Conservation (phyloP, 345 rosid genomes). For the Corymbia maculata region DNA sequence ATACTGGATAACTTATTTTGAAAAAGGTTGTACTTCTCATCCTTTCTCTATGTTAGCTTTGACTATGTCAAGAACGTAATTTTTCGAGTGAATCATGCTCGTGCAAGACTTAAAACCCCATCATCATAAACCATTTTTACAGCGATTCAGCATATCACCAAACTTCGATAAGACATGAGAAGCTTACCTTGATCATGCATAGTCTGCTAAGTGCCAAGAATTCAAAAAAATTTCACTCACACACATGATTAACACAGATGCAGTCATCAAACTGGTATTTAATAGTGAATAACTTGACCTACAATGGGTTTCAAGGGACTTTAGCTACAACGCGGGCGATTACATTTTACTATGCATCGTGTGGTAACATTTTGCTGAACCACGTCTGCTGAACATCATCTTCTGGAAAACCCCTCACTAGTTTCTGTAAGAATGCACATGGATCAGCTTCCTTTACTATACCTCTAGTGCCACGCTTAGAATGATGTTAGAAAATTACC, state of each 20-base stretch:
- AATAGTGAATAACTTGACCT: no score
- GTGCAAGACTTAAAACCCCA: slow-evolving; percentile 1
- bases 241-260: no score
- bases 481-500: no score
- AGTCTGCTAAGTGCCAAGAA: neutral
- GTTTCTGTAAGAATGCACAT: no score
- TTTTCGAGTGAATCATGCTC: neutral
- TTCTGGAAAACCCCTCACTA: neutral
- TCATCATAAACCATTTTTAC: slow-evolving; percentile 10
- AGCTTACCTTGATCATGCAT: neutral
- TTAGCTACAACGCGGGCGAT: no score
- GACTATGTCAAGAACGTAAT: slow-evolving; percentile 3
- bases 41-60: neutral
- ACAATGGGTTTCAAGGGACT: no score
- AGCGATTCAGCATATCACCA: neutral
- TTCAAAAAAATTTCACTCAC: neutral
- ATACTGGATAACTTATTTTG: neutral
- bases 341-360: no score
- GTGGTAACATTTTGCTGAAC: neutral
- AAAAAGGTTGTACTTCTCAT: neutral
- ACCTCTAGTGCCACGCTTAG: no score
- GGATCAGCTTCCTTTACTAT: no score
- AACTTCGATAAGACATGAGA: neutral
- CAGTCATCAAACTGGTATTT: no score
- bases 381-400: neutral